Evolutionary conservation across 2,329 filamentous ascomycete genomes (phyloP), one percentile per base, ranked within the genome.

Genomic region (Fusarium sp.): DNA sequence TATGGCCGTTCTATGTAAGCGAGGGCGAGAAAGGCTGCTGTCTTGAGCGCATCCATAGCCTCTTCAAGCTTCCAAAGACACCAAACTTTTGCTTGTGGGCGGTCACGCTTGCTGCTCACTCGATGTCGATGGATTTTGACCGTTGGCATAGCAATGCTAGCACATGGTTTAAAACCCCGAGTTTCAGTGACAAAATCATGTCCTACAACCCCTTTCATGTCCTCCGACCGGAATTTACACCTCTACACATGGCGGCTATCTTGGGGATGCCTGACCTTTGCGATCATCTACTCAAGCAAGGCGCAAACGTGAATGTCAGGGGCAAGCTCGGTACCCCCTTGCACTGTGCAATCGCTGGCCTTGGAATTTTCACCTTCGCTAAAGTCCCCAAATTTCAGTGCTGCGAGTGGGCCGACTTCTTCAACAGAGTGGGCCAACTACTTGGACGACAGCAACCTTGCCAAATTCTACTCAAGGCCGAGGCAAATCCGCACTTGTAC

Each of bases 191-290:
- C 22, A 45, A 24, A 1, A 1, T 7, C 20, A 27, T 27, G 20
- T 4, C 14, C 14, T 47, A 18, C 8, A 2, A 22, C 18, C 50
- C 14, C 9, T 18, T 20, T 35, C 7, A 9, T 9, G 20, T 38
- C 13, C 2, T 57, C 5, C 14, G 35, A 11, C 20, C 34, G 1
- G 35, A 58, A 22, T 58, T 58, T 8, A 37, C 54, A 10, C 65
- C 69, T 35, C 58, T 71, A 2, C 69, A 71, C n/a, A 63, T 71
- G 65, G 69, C 69, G 1, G 69, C 69, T 6, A 34, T 18, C 4
- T 22, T 66, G 6, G 57, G 62, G 1, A 34, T 71, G 5, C 29
- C 65, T 2, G 35, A 66, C n/a, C 37, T 69, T 13, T 70, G 69
- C 24, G 4, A 37, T 9, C 9, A 37, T 2, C 31, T 71, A 14